phyloP scores from a whole-genome alignment of 192 early-diverging fungal genomes.

The Podila clonocystis region DNA sequence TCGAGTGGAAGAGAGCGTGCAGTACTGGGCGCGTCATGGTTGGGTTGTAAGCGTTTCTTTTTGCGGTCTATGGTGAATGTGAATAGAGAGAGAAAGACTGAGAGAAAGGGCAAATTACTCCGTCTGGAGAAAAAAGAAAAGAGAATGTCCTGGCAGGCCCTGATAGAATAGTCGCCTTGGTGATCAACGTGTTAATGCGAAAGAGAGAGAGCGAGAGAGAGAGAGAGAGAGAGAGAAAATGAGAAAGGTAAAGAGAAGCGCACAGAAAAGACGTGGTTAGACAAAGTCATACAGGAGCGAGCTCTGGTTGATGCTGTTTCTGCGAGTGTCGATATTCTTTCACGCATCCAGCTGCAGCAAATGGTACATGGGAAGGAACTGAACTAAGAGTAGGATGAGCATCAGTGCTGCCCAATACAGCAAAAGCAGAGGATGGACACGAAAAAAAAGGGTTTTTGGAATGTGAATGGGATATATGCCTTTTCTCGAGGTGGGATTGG shows the following conservation, averaged over 20 bases:
- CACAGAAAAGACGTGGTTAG: too few relatives aligned
- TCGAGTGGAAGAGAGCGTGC: conserved; percentile 46
- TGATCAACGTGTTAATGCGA: not conserved
- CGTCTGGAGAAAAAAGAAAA: not conserved
- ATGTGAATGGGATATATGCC: not conserved
- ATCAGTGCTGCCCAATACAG: too few relatives aligned
- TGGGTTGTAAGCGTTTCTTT: not conserved
- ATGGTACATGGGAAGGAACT: not conserved
- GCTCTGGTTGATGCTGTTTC: too few relatives aligned
- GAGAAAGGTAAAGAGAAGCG: not conserved
- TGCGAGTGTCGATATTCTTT: too few relatives aligned
- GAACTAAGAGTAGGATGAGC: not conserved
- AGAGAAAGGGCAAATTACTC: not conserved
- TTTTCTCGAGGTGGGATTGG: not conserved
- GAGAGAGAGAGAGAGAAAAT: not conserved
- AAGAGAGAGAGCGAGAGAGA: not conserved
- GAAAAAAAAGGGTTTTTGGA: conserved; percentile 2
- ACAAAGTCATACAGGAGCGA: too few relatives aligned
- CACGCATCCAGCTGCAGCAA: too few relatives aligned
- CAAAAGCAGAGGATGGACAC: too few relatives aligned
- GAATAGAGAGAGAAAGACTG: conserved; percentile 2
- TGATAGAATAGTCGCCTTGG: not conserved
- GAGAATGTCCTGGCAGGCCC: not conserved
- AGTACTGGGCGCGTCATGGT: conserved; percentile 25
- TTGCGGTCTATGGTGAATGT: not conserved